Conservation (phyloP, 257 asterid species). For the Ocimum tenuiflorum region DNA sequence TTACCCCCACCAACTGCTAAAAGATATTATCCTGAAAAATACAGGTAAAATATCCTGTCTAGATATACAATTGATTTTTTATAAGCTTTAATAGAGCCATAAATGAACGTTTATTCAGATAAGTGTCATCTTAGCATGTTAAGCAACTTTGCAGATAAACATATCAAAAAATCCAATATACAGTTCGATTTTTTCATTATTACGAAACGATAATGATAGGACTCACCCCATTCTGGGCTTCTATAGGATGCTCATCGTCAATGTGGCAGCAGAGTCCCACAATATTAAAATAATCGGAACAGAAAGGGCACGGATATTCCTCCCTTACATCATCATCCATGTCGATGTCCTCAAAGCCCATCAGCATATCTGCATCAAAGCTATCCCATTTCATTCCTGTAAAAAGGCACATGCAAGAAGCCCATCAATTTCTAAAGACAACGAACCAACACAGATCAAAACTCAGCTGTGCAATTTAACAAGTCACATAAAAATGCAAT, state of each 20-base stretch:
- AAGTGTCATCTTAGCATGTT: background rate
- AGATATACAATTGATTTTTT: background rate
- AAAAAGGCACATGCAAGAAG: background rate
- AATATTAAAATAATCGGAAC: slow-evolving; percentile 66
- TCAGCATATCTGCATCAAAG: slow-evolving; percentile 65
- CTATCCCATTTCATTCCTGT: slow-evolving; percentile 57
- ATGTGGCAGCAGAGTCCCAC: slow-evolving; percentile 84
- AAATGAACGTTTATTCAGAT: background rate
- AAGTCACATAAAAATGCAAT: background rate
- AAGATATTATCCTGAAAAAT: background rate
- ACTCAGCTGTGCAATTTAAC: slow-evolving; percentile 1
- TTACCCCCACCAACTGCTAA: background rate
- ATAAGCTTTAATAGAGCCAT: background rate
- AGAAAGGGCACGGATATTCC: slow-evolving; percentile 78
- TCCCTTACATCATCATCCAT: slow-evolving; percentile 63
- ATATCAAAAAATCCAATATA: background rate
- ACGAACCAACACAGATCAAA: background rate
- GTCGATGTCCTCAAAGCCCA: slow-evolving; percentile 78
- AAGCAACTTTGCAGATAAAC: background rate
- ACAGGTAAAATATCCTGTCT: background rate
- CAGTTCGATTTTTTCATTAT: background rate
- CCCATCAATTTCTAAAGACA: slow-evolving; percentile 13
- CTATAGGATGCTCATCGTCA: slow-evolving; percentile 82
- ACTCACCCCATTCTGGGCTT: slow-evolving; percentile 71
- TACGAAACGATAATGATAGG: background rate